Evolutionary conservation across 2,329 filamentous ascomycete genomes (phyloP).

Genomic region (Aspergillus tubingensis): DNA sequence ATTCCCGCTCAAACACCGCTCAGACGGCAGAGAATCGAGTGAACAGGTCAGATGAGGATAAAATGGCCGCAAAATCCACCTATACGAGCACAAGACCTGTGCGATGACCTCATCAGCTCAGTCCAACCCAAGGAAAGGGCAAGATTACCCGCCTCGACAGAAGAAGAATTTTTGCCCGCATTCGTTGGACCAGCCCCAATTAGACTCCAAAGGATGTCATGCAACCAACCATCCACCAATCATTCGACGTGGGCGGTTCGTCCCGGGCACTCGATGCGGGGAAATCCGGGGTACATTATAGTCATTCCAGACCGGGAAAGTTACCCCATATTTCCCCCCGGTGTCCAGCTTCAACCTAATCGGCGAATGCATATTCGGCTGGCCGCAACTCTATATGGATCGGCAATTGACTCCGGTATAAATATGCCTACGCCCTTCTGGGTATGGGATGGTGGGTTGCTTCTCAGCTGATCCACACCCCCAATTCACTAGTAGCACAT

Average conservation of each 20-base stretch:
- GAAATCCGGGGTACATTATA: not conserved
- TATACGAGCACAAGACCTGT: not conserved
- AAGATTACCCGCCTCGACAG: not conserved
- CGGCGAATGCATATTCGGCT: not conserved
- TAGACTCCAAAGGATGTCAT: not conserved
- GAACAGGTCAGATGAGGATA: not conserved
- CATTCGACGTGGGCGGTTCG: not conserved
- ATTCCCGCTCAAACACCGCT: no score
- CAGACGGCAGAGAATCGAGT: no score
- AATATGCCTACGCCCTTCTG: not conserved
- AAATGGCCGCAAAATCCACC: not conserved
- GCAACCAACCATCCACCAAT: not conserved
- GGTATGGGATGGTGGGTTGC: not conserved
- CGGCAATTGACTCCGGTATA: not conserved
- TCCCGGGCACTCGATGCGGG: not conserved
- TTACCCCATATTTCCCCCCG: not conserved
- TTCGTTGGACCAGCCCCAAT: not conserved
- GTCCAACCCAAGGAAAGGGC: not conserved
- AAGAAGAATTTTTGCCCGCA: not conserved
- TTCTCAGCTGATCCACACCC: not conserved
- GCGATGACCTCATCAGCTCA: not conserved
- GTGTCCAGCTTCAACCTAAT: not conserved
- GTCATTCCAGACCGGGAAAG: not conserved
- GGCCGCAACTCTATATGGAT: not conserved
- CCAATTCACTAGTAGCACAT: not conserved